Evolutionary conservation across 345 rosid species (phyloP), one percentile per base, ranked within the genome.

Genomic region (Kandelia obovata): DNA sequence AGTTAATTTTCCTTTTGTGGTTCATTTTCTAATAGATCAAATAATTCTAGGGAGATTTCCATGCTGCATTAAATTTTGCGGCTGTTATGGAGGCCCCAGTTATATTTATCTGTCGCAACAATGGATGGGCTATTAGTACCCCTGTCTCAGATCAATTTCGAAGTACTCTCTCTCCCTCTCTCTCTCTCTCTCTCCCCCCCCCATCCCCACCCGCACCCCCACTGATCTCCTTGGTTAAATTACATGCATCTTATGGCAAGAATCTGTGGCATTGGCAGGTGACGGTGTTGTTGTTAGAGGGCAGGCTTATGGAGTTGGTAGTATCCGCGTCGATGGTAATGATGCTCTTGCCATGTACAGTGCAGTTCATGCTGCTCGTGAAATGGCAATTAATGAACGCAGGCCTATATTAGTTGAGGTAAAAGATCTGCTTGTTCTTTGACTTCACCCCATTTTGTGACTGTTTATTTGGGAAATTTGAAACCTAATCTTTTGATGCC

Each of bases 121-220:
- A 89, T 67, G 97, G 94, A 77, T 89, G 96, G 97, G 96, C 96
- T 3, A 92, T 92, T 66, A 92, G 97, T 61, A 89, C 96, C 32
- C 92, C 92, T 28, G 71, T 80, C 58, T 80, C 94, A 52, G 96
- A 92, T 57, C 97, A 89, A 79, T 89, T 92, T 77, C 90, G 96
- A 82, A 88, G 97, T 92, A 86, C 65, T 35, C 19, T 46, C 15
- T 55, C 27, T 23, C 27, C 23, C 27, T 23, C 59, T 55, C 16
- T 23, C 16, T 13, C 27, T 8, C 26, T 1, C 27, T 25, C 10
- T 19, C 13, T 3, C 58, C 5, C 0, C 2, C 27, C 1, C 27
- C 5, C 27, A 0, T 7, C 28, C 28, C 16, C 59, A 7, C 28
- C 16, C 59, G 1, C 9, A 2, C 26, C 28, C 28, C 6, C 0